Evolutionary conservation across 805 yeast species (phyloP).

Genomic region (Myxozyma udenii): DNA sequence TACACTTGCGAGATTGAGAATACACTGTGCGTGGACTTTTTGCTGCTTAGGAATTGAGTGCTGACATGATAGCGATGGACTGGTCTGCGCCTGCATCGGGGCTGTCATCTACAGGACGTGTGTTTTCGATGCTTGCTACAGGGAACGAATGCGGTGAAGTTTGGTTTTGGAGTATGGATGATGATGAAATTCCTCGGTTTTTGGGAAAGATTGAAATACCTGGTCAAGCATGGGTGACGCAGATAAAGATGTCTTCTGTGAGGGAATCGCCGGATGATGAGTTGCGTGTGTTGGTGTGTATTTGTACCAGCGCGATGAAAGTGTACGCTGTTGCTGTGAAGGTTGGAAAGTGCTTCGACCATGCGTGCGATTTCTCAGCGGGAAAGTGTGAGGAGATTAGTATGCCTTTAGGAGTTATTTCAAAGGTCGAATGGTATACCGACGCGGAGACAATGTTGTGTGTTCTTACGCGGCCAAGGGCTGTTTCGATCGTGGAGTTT

Average conservation of each 20-base stretch:
- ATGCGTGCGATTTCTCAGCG: no score
- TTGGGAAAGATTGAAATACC: neutral
- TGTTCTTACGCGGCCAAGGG: no score
- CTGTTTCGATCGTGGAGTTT: no score
- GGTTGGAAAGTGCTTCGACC: no score
- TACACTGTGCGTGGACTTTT: conserved; percentile 11
- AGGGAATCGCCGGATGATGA: no score
- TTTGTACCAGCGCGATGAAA: no score
- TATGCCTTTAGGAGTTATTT: no score
- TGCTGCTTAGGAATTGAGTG: neutral
- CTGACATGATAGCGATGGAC: conserved; percentile 3
- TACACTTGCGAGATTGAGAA: conserved; percentile 3
- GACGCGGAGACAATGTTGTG: no score
- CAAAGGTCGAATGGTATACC: no score
- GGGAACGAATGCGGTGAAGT: conserved; percentile 24
- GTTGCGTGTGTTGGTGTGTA: no score
- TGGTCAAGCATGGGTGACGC: conserved; percentile 12
- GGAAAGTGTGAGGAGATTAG: no score
- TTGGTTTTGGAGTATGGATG: conserved; percentile 10
- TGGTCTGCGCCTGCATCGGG: conserved; percentile 18
- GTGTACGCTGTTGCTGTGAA: no score
- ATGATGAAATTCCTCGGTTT: neutral
- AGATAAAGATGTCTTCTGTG: conserved; percentile 17
- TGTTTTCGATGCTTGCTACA: conserved; percentile 18
- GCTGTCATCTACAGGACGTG: neutral